These are phyloP conservation scores for Penicillium parvum DNA, from an alignment of 495 filamentous ascomycete genomes.

Conservation along the genomic window DNA sequence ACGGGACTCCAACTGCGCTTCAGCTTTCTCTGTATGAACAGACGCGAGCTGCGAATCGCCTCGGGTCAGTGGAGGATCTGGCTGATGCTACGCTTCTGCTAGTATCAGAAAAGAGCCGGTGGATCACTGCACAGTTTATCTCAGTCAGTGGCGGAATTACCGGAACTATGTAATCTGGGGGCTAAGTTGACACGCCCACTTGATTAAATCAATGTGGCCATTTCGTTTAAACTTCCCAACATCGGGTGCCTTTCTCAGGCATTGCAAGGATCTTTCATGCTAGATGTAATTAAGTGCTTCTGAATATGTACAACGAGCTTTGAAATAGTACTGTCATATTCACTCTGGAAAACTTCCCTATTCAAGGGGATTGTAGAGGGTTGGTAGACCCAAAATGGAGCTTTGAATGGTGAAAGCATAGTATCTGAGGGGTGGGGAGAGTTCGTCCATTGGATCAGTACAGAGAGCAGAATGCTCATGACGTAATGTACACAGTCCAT, in stretches of 20 bases:
- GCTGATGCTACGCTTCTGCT: conserved; percentile 5
- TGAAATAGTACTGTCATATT: conserved; percentile 1
- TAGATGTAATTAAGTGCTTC: background rate
- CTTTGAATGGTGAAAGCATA: background rate
- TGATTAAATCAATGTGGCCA: background rate
- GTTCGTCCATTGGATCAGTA: background rate
- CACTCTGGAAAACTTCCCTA: background rate
- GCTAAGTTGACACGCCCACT: background rate
- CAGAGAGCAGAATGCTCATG: background rate
- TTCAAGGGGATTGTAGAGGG: background rate
- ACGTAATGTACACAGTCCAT: background rate
- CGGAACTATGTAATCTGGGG: conserved; percentile 2
- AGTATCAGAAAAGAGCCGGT: conserved; percentile 7
- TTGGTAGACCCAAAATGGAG: background rate
- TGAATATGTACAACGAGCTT: conserved; percentile 1
- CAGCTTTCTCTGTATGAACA: no score
- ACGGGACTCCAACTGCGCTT: no score
- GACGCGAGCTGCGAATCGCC: no score
- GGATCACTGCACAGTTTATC: conserved; percentile 8
- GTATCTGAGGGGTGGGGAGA: background rate
- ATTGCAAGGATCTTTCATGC: conserved; percentile 2
- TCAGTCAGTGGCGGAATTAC: conserved; percentile 7
- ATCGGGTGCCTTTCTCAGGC: background rate
- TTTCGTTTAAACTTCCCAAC: background rate
- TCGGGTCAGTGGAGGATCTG: no score